Base-by-base conservation (phyloP, 2,329 filamentous ascomycete genomes). In the Claviceps africana region DNA sequence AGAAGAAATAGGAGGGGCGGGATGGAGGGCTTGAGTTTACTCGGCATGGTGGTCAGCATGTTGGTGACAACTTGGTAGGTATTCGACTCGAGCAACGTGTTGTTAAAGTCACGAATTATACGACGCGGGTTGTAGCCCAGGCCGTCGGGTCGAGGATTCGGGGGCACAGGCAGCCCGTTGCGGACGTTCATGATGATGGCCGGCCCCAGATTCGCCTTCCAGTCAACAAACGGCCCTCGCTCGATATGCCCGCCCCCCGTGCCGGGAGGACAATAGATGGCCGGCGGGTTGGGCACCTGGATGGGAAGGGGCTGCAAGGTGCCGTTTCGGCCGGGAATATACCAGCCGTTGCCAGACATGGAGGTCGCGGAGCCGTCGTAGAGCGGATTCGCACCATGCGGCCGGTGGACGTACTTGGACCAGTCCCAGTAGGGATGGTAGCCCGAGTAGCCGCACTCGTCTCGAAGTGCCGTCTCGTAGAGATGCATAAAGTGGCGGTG, bases 391-490 rank as follows among this genome's bases (percentile, higher is more conserved):
- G 15, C 43, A 1, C n/a, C 7, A n/a, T 11, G 4, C 15, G 43
- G 43, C 28, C 15, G 43, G 19, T 46, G 43, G 8, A 7, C 25
- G n/a, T 46, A 46, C 43, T 46, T 46, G 17, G 43, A 30, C 25
- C 25, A 30, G 31, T 50, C 50, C 53, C 53, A 55, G 48, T 55
- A 55, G 22, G 53, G 53, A 15, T 52, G 53, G 21, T 40, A 37
- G 9, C 54, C 54, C n/a, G 47, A 59, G 56, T 71, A 73, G 5
- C 65, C 66, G 55, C 71, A 73, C 56, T 73, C 71, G 1, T 64
- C 60, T n/a, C 64, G 62, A 39, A 72, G 59, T 5, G 63, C 67
- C 19, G 64, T 60, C 56, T 73, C 69, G 52, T 65, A 72, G 0
- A 61, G 51, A 54, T 62, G 67, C 1, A 64, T 56, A 53, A 67